A percentile compares a stretch with the other conserved stretches of the same genome.
These are phyloP conservation scores for Ophiostoma montium DNA, from an alignment of 2,329 filamentous ascomycete genomes.

Conservation along the genomic window DNA sequence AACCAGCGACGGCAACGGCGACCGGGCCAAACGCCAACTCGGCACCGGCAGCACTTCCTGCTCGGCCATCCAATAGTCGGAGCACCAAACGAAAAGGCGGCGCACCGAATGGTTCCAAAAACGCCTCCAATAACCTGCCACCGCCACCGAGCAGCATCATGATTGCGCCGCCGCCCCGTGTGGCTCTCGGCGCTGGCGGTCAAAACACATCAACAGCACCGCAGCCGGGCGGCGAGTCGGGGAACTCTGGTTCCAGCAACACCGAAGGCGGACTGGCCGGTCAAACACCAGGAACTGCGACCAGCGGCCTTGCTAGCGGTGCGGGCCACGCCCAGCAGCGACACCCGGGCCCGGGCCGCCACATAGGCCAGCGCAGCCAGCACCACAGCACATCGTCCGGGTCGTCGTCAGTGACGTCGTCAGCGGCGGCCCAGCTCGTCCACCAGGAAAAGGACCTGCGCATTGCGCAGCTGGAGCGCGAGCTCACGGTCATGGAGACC, in stretches of 20 bases:
- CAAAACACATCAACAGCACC: constrained; percentile 1
- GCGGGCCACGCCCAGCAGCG: constrained; percentile 9
- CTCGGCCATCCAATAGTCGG: not conserved
- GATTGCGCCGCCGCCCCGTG: constrained; percentile 28
- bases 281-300: not conserved
- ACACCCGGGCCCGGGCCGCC: not conserved
- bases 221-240: not conserved
- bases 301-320: not conserved
- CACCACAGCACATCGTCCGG: constrained; percentile 2
- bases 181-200: constrained; percentile 16
- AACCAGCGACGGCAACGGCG: too few species aligned
- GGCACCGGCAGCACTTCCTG: too few species aligned
- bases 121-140: constrained; percentile 11
- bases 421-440: constrained; percentile 18
- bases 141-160: constrained; percentile 12
- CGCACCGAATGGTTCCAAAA: constrained; percentile 10
- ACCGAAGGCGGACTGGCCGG: not conserved
- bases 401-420: not conserved
- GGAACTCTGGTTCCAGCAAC: constrained; percentile 6
- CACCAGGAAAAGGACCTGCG: constrained; percentile 34
- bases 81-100: constrained; percentile 17
- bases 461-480: constrained; percentile 37
- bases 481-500: constrained; percentile 36
- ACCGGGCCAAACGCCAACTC: not conserved
- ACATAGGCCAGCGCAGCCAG: not conserved